Percentiles rank a stretch among this genome's conserved stretches.
Conservation (phyloP, 1,284 basidiomycete genomes). For the Malassezia obtusa region DNA sequence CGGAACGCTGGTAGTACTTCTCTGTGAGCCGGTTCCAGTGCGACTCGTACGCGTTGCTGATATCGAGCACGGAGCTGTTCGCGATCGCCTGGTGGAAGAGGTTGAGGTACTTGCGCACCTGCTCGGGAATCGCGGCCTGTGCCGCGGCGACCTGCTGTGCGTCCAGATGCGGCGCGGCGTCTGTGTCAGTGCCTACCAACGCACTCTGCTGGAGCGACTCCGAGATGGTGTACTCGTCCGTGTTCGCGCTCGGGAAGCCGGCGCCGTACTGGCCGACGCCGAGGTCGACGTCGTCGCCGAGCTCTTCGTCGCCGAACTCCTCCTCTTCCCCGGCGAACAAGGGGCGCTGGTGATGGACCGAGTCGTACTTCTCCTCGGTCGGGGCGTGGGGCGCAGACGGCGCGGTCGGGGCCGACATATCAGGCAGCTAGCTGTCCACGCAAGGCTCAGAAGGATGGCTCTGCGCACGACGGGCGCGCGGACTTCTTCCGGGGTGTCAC, state of each 20-base stretch:
- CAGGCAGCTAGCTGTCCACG: neutral
- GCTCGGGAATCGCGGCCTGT: conserved; percentile 41
- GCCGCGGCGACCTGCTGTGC: conserved; percentile 35
- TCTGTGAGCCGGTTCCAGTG: conserved; percentile 94
- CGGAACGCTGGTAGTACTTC: conserved; percentile 83
- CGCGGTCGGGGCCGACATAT: neutral
- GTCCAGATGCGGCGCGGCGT: conserved; percentile 25
- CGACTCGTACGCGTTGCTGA: conserved; percentile 82
- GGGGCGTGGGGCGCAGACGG: neutral
- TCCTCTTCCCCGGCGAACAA: conserved; percentile 31
- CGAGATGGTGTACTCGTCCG: conserved; percentile 4
- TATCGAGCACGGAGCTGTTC: conserved; percentile 54
- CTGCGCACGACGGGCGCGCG: too few relatives aligned
- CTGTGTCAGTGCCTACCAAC: neutral
- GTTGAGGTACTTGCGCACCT: conserved; percentile 45
- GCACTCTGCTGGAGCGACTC: neutral
- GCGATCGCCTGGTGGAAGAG: conserved; percentile 43
- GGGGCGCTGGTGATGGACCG: conserved; percentile 22
- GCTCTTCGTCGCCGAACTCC: conserved; percentile 27
- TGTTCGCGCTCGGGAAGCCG: conserved; percentile 13
- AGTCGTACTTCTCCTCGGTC: neutral
- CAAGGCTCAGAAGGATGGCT: too few relatives aligned
- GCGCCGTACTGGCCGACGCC: conserved; percentile 24
- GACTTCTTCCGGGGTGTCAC: too few relatives aligned
- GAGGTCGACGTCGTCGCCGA: conserved; percentile 31